phyloP scores from a whole-genome alignment of 192 early-diverging fungal species.

The Rhizoclosmatium sp. region DNA sequence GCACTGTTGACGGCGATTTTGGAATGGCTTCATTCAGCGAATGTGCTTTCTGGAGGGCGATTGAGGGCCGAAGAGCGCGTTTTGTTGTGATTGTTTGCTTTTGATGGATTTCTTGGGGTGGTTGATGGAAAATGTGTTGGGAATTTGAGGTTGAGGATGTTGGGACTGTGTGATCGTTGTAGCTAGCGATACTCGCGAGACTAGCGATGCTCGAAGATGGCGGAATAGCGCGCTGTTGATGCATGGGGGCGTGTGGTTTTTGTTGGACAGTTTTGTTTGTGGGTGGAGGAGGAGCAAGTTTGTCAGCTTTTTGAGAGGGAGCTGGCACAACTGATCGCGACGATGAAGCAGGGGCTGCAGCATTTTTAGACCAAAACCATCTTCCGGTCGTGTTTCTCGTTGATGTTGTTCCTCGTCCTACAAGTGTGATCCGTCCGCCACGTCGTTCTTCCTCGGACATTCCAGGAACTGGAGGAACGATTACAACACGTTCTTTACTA shows the following conservation, averaged over 20 bases:
- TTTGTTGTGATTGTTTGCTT: neutral
- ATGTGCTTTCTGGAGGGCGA: neutral
- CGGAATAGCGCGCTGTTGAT: no score
- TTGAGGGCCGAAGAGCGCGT: neutral
- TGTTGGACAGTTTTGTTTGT: neutral
- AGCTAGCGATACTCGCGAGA: no score
- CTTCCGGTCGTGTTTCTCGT: neutral
- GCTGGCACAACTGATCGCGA: neutral
- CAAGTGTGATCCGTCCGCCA: neutral
- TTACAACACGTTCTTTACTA: neutral
- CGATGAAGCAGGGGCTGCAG: neutral
- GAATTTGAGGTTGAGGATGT: no score
- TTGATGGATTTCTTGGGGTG: neutral
- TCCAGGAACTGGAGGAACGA: slow-evolving; percentile 32
- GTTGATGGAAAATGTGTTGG: neutral
- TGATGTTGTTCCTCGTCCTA: neutral
- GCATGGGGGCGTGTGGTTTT: neutral
- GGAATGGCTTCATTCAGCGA: neutral
- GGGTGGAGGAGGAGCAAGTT: neutral
- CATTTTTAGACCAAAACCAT: neutral
- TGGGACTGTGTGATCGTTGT: no score
- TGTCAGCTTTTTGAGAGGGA: neutral
- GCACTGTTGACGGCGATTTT: neutral
- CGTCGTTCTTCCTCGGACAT: slow-evolving; percentile 31
- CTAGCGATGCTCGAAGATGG: no score